Base-by-base conservation (phyloP, 1,284 basidiomycete species). In the Tremellales sp. region DNA sequence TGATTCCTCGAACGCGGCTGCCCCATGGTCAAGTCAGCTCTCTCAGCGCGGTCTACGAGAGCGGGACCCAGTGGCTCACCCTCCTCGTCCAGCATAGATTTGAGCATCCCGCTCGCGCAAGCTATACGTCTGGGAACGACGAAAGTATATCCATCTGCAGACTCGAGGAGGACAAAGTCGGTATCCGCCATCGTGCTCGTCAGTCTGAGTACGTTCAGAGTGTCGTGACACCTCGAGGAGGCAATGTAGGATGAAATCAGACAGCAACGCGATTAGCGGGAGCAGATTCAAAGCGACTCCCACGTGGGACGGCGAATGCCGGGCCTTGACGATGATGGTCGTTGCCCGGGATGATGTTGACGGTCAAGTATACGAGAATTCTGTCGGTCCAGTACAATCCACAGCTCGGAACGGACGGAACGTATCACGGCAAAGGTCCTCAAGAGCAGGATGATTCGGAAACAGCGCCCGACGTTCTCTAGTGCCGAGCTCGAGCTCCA, bases 401-500 rank as follows among this genome's bases (percentile, higher is more conserved):
- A 33, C 21, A 18, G 9, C 1, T 13, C 21, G n/a, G n/a, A n/a
- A n/a, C n/a, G n/a, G n/a, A n/a, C n/a, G n/a, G n/a, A n/a, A n/a
- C n/a, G n/a, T n/a, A n/a, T n/a, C n/a, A n/a, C n/a, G n/a, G n/a
- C n/a, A n/a, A n/a, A n/a, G n/a, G n/a, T n/a, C 16, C 18, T 29
- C 40, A 25, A 46, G 21, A 24, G 16, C 54, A 61, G 14, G 22
- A 70, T 71, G 68, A 66, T 63, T 12, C 51, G 66, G 3, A 65
- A 64, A 42, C 57, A 65, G 47, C 47, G 66, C 16, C 70, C 70
- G 9, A 69, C 65, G 0, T 73, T 71, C 54, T 58, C 65, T 36
- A 67, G 58, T 34, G 68, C 70, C 13, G 71, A 72, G 53, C 64
- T 73, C 27, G 71, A 72, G 50, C 58, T 71, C 9, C 71, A 73